These are phyloP conservation scores for Zasmidium angulare DNA, from an alignment of 2,329 filamentous ascomycete genomes.

Conservation along the genomic window DNA sequence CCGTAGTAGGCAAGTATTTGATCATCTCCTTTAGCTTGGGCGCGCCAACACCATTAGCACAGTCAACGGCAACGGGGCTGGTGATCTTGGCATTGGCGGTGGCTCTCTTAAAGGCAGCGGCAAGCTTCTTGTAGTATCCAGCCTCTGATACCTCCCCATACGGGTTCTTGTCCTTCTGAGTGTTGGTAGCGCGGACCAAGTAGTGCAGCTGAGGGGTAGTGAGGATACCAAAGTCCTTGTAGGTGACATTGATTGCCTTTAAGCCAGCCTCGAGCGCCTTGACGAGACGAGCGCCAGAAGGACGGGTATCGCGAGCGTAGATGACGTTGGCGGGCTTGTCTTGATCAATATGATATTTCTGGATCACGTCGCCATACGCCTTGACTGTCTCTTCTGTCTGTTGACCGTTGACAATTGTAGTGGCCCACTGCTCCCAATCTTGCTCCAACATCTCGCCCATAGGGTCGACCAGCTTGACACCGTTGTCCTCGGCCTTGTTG, in stretches of 20 bases:
- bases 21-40: conserved; percentile 85
- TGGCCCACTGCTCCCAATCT: conserved; percentile 90
- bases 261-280: conserved; percentile 76
- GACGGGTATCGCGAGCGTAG: conserved; percentile 88
- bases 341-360: conserved; percentile 73
- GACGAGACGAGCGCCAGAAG: conserved; percentile 83
- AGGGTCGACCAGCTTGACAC: conserved; percentile 93
- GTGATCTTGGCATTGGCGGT: conserved; percentile 73
- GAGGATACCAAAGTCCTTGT: conserved; percentile 82
- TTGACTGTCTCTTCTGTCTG: conserved; percentile 72
- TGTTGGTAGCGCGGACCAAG: conserved; percentile 91
- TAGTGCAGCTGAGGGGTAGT: conserved; percentile 99
- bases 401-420: conserved; percentile 80
- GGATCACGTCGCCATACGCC: conserved; percentile 72
- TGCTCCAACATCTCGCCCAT: conserved; percentile 96
- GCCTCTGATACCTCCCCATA: conserved; percentile 88
- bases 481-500: conserved; percentile 87
- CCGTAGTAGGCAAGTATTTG: conserved; percentile 71
- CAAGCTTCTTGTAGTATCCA: conserved; percentile 94
- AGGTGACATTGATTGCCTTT: conserved; percentile 70
- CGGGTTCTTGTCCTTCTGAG: conserved; percentile 77
- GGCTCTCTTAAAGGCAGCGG: conserved; percentile 77
- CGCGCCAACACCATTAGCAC: conserved; percentile 93
- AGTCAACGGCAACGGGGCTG: conserved; percentile 81
- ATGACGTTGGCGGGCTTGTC: conserved; percentile 72